Conservation (phyloP, 495 filamentous ascomycete species). For the Penicillium cataractarum region DNA sequence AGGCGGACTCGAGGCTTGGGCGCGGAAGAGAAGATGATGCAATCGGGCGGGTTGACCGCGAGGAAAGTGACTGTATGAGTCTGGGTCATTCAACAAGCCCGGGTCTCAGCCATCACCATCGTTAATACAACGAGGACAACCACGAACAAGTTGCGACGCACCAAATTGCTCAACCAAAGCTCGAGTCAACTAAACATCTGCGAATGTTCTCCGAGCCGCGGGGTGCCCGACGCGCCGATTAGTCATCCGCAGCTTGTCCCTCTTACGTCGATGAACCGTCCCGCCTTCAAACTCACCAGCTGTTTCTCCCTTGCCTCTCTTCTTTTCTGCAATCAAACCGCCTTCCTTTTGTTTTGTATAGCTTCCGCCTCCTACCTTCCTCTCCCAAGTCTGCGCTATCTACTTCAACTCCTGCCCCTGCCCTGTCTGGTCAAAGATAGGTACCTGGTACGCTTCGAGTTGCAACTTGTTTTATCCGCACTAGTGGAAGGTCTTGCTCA, state of each 20-base stretch:
- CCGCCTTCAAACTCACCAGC: constrained; percentile 22
- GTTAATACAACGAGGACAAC: not conserved
- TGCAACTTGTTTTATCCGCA: constrained; percentile 34
- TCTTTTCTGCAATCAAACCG: constrained; percentile 16
- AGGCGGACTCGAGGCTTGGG: not conserved
- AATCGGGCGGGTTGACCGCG: not conserved
- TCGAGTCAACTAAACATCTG: not conserved
- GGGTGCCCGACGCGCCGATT: constrained; percentile 17
- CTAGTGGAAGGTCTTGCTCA: constrained; percentile 55
- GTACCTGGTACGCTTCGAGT: constrained; percentile 42
- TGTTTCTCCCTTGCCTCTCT: constrained; percentile 22
- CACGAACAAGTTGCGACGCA: not conserved
- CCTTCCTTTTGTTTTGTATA: constrained; percentile 13
- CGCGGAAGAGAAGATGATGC: not conserved
- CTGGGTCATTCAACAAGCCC: not conserved
- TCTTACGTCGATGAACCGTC: constrained; percentile 44
- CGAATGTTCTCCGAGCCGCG: constrained; percentile 10
- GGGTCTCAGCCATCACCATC: not conserved
- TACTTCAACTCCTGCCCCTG: constrained; percentile 20
- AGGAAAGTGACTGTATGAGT: not conserved
- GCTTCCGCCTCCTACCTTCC: constrained; percentile 12
- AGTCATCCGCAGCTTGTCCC: constrained; percentile 31
- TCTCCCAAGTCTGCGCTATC: constrained; percentile 20
- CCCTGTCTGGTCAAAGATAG: constrained; percentile 26
- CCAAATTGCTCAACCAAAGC: not conserved